Evolutionary conservation across 2,329 filamentous ascomycete species (phyloP).

Genomic region (Trichoderma arundinaceum): DNA sequence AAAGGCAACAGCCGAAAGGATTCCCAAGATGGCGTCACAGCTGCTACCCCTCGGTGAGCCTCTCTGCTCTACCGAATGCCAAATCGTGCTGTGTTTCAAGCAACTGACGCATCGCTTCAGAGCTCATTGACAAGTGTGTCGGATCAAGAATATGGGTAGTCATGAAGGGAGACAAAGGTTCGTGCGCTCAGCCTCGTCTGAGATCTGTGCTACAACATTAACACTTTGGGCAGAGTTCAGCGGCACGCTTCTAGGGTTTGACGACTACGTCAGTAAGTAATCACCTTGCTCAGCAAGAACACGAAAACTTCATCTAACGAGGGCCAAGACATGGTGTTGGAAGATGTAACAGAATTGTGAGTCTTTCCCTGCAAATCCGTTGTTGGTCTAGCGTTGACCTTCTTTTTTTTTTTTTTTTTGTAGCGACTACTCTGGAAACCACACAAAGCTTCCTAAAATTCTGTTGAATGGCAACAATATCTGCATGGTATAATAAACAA

Average conservation of each 20-base stretch:
- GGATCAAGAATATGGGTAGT: conserved; percentile 98
- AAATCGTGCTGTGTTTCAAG: neutral
- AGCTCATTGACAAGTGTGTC: conserved; percentile 98
- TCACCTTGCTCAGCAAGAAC: neutral
- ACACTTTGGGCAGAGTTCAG: conserved; percentile 75
- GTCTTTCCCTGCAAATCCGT: conserved; percentile 38
- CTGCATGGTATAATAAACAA: conserved; percentile 82
- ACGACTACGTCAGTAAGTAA: conserved; percentile 98
- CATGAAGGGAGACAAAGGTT: conserved; percentile 99
- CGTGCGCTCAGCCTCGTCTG: neutral
- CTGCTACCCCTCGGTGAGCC: conserved; percentile 71
- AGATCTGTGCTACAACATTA: conserved; percentile 24
- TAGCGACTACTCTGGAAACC: conserved; percentile 88
- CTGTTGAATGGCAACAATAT: conserved; percentile 97
- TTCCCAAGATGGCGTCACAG: conserved; percentile 69
- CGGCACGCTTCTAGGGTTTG: conserved; percentile 91
- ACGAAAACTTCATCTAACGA: conserved; percentile 30
- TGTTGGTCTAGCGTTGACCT: neutral
- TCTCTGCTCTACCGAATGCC: conserved; percentile 1
- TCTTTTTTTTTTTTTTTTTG: neutral
- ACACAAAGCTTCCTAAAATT: conserved; percentile 91
- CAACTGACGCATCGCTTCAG: conserved; percentile 51
- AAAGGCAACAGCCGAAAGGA: conserved; percentile 1
- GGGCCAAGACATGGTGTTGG: conserved; percentile 88
- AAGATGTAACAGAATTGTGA: conserved; percentile 96